Base-by-base conservation (phyloP, 2,329 filamentous ascomycete genomes). In the Cytospora leucostoma region DNA sequence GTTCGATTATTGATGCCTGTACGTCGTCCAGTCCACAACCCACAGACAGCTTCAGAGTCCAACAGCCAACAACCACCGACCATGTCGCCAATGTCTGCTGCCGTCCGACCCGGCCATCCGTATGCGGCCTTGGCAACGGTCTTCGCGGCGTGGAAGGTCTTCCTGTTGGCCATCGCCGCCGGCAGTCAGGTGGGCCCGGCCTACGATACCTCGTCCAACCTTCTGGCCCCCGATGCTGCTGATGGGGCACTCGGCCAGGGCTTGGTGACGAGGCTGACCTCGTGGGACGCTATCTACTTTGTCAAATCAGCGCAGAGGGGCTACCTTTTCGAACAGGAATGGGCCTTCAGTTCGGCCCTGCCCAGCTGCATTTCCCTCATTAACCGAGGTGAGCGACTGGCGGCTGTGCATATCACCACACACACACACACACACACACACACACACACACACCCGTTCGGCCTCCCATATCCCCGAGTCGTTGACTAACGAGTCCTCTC, bases 231-330 rank as follows among this genome's bases (percentile, higher is more conserved):
- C 68, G 67, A 37, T 44, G 37, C 76, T 67, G 64, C 68, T 68
- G 67, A 37, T 44, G 37, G 58, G 34, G 40, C 53, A 32, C 32
- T 56, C 61, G 44, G 53, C 56, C 67, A 68, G 67, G n/a, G 76
- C 65, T 69, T 89, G 2, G 74, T 80, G 21, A 75, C 81, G 38
- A 85, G 85, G 51, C 78, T 95, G 63, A 87, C 87, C 7, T 83
- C 90, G 73, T 96, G 92, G 92, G 92, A 96, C 74, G 89, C 88
- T 37, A 80, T 96, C 68, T 95, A 94, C 74, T 94, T 88, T 71
- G 78, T 88, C 64, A 82, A 86, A 67, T 74, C 80, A 52, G 84
- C 90, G 5, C 80, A 80, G 50, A 79, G 84, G 12, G 90, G 89
- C 38, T 88, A 92, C 69, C 61, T 88, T 12, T 90, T 86, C 73